These are phyloP conservation scores for Acanthamoeba castellanii DNA, from an alignment of 208 protist species.

Conservation along the genomic window DNA sequence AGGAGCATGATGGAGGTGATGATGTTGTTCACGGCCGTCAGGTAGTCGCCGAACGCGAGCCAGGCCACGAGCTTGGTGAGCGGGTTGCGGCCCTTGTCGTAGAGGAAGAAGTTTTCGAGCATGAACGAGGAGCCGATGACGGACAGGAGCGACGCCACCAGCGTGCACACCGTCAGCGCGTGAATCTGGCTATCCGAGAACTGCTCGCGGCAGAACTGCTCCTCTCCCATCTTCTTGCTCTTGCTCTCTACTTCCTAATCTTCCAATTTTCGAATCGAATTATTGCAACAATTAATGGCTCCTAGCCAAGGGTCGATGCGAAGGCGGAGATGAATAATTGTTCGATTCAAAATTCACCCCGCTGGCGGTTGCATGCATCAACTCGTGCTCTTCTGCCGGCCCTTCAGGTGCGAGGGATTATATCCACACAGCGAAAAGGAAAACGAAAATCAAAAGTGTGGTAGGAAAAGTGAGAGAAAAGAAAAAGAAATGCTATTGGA, in stretches of 20 bases:
- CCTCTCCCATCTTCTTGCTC: not conserved
- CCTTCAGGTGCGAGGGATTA: too few relatives aligned
- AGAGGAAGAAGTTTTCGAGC: slow-evolving; percentile 62
- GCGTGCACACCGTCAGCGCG: not conserved
- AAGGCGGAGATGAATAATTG: too few relatives aligned
- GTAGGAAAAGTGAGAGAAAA: not conserved
- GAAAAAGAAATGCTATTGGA: too few relatives aligned
- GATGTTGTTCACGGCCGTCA: slow-evolving; percentile 34
- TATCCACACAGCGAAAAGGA: not conserved
- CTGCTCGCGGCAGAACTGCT: slow-evolving; percentile 28
- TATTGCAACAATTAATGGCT: not conserved
- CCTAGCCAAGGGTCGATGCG: too few relatives aligned
- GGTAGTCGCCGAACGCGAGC: slow-evolving; percentile 59
- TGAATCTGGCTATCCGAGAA: slow-evolving; percentile 8
- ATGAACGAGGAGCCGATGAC: slow-evolving; percentile 58
- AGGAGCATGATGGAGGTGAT: slow-evolving; percentile 41
- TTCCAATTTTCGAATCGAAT: not conserved
- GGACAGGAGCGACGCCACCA: slow-evolving; percentile 33
- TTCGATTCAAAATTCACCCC: too few relatives aligned
- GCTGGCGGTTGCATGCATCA: not conserved
- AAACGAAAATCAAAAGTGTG: not conserved
- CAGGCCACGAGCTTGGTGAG: slow-evolving; percentile 63
- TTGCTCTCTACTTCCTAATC: too few relatives aligned
- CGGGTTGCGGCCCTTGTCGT: slow-evolving; percentile 53
- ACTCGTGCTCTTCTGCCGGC: too few relatives aligned